A percentile compares a stretch with the other conserved stretches of the same genome.
phyloP scores from a whole-genome alignment of 768 basidiomycete species.

The Xanthoconium purpureum region DNA sequence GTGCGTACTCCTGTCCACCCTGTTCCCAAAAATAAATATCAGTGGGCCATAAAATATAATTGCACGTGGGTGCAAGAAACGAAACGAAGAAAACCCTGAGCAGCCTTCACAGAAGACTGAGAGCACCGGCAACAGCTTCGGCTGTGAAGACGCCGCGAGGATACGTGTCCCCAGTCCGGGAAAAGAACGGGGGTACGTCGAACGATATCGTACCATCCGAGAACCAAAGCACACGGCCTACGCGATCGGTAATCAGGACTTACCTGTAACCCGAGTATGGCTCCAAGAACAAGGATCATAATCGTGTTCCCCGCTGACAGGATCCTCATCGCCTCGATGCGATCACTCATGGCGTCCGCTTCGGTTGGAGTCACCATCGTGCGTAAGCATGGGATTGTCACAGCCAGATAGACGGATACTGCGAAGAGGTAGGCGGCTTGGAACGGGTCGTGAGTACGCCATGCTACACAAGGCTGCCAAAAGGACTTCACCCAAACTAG shows the following conservation, averaged over 20 bases:
- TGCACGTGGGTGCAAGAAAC: slow-evolving; percentile 1
- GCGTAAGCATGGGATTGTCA: slow-evolving; percentile 73
- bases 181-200: neutral
- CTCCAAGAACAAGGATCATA: slow-evolving; percentile 63
- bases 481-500: slow-evolving; percentile 65
- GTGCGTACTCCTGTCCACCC: slow-evolving; percentile 85
- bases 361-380: slow-evolving; percentile 64
- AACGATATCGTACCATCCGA: slow-evolving; percentile 1
- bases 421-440: slow-evolving; percentile 73
- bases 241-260: slow-evolving; percentile 23
- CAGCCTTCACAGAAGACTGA: neutral
- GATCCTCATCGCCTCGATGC: slow-evolving; percentile 74
- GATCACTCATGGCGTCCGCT: slow-evolving; percentile 60
- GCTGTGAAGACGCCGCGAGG: slow-evolving; percentile 10
- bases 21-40: slow-evolving; percentile 32
- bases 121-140: slow-evolving; percentile 2
- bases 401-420: slow-evolving; percentile 77
- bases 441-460: slow-evolving; percentile 13
- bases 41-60: slow-evolving; percentile 6
- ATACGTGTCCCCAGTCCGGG: slow-evolving; percentile 6
- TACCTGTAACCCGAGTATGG: slow-evolving; percentile 72
- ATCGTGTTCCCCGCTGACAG: slow-evolving; percentile 87
- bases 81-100: slow-evolving; percentile 10
- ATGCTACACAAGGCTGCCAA: neutral
- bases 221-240: neutral